These are phyloP conservation scores for Erodium maritimum DNA, from an alignment of 345 rosid species.

Conservation along the genomic window DNA sequence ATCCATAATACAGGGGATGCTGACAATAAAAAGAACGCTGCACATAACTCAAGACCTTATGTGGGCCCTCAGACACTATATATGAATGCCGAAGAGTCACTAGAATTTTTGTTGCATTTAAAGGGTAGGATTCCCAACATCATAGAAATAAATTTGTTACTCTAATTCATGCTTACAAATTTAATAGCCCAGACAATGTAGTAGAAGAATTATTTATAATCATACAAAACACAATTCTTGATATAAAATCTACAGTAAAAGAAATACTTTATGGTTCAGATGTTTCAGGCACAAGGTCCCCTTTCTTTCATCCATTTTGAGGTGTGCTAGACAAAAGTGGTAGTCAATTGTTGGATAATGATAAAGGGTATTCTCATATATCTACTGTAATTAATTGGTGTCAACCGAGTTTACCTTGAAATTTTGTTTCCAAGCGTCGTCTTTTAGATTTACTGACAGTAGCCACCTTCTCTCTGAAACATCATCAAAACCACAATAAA, in stretches of 20 bases:
- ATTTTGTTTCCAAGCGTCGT: conserved; percentile 57
- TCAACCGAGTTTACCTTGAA: conserved; percentile 39
- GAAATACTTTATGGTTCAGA: neutral
- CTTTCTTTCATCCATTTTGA: neutral
- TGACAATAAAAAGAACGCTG: neutral
- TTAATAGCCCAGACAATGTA: neutral
- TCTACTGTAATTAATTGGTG: neutral
- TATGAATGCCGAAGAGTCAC: neutral
- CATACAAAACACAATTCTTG: neutral
- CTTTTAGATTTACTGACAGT: conserved; percentile 55
- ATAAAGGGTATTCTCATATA: neutral
- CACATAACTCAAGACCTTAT: neutral
- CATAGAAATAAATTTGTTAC: neutral
- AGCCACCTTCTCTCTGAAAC: conserved; percentile 50
- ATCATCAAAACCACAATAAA: conserved; percentile 15
- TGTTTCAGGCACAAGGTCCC: neutral
- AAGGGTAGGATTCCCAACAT: neutral
- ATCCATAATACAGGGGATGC: neutral
- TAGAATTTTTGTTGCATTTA: neutral
- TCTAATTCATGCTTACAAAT: neutral
- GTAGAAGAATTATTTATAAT: neutral
- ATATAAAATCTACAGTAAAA: neutral
- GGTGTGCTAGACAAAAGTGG: neutral
- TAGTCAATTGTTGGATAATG: neutral
- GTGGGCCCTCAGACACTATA: neutral